Evolutionary conservation across 306 rosid species (phyloP).

Genomic region (Vigna hirtella): DNA sequence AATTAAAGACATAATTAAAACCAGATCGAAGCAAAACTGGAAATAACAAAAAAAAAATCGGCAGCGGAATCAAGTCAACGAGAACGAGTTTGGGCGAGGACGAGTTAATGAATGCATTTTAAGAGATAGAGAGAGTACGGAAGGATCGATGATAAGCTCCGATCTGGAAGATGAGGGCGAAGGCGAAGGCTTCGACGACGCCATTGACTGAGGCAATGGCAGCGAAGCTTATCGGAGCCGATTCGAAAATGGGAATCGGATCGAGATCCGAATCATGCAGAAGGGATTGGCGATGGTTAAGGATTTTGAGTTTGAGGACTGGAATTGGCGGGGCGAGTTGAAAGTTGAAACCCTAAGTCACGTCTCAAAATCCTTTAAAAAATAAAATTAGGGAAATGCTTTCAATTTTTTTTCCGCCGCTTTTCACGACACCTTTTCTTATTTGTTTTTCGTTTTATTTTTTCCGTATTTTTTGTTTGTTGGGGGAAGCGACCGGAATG

Average conservation of each 20-base stretch:
- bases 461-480: constrained; percentile 33
- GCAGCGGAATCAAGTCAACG: not conserved
- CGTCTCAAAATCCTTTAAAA: constrained; percentile 38
- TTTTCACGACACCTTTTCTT: constrained; percentile 35
- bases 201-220: constrained; percentile 70
- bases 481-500: constrained; percentile 43
- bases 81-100: not conserved
- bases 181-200: constrained; percentile 74
- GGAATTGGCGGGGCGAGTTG: constrained; percentile 65
- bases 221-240: constrained; percentile 48
- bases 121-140: constrained; percentile 51
- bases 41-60: not conserved
- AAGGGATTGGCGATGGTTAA: constrained; percentile 27
- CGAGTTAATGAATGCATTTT: constrained; percentile 1
- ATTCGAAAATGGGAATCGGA: constrained; percentile 53
- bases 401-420: constrained; percentile 51
- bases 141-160: constrained; percentile 53
- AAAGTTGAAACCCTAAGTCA: constrained; percentile 76
- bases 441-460: not conserved
- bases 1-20: not conserved
- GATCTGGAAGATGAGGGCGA: constrained; percentile 68
- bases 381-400: constrained; percentile 35
- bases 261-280: constrained; percentile 72
- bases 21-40: constrained; percentile 30
- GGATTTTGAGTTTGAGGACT: constrained; percentile 3